Percentiles rank a stretch among this genome's conserved stretches.
phyloP scores from a whole-genome alignment of 768 basidiomycete species.

The Phaeotremella fagi region DNA sequence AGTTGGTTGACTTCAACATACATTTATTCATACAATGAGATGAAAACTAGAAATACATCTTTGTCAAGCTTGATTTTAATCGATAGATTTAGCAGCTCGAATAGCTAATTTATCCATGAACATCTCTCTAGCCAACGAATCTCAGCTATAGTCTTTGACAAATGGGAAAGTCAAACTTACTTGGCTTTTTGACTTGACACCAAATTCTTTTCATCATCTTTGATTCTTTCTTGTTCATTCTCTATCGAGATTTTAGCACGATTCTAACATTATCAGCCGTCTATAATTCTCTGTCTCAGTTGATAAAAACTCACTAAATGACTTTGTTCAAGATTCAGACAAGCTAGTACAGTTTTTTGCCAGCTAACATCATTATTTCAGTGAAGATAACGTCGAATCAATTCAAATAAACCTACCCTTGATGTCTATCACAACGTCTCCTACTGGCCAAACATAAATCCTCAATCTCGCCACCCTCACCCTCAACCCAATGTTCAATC shows the following conservation, averaged over 20 bases:
- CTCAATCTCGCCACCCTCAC: neutral
- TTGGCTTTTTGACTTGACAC: neutral
- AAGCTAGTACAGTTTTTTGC: slow-evolving; percentile 25
- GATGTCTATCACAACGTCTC: slow-evolving; percentile 34
- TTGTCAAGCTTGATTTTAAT: too few species aligned
- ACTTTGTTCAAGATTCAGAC: slow-evolving; percentile 20
- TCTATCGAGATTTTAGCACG: neutral
- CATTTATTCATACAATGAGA: too few species aligned
- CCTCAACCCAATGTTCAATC: slow-evolving; percentile 8
- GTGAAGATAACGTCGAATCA: neutral
- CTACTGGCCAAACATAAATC: slow-evolving; percentile 13
- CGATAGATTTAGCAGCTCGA: neutral
- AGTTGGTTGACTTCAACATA: too few species aligned
- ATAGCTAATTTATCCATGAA: neutral
- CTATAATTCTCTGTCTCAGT: neutral
- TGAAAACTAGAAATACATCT: too few species aligned
- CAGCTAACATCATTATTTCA: slow-evolving; percentile 12
- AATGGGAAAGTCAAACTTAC: neutral
- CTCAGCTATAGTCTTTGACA: too few species aligned
- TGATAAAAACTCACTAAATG: slow-evolving; percentile 14
- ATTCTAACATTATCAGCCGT: neutral
- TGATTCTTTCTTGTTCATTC: neutral
- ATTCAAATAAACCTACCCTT: slow-evolving; percentile 15
- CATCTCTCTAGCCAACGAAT: neutral
- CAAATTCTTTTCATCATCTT: neutral